phyloP scores from a whole-genome alignment of 1,284 basidiomycete species.

The Anthracocystis walkeri region DNA sequence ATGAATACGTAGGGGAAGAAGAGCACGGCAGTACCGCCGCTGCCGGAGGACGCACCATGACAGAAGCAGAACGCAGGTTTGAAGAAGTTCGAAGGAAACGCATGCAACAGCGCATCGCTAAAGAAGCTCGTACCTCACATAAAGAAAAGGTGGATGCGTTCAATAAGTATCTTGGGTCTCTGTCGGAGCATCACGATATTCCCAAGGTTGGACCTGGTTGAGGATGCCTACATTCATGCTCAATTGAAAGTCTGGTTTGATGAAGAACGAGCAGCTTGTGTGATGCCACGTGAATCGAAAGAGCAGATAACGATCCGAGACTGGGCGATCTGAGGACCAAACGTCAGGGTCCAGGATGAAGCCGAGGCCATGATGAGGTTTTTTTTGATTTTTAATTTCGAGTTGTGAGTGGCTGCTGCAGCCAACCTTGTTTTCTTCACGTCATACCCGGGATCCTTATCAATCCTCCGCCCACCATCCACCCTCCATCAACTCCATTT shows the following conservation, averaged over 20 bases:
- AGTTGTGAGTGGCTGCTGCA: conserved; percentile 1
- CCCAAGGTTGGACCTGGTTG: conserved; percentile 77
- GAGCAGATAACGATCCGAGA: background rate
- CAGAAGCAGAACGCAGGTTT: conserved; percentile 88
- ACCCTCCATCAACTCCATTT: background rate
- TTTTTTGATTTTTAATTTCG: conserved; percentile 6
- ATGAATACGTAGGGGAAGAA: conserved; percentile 54
- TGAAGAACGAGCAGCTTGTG: too few species aligned
- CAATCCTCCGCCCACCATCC: background rate
- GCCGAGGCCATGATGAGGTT: too few species aligned
- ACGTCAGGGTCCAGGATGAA: conserved; percentile 5
- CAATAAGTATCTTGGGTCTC: conserved; percentile 85
- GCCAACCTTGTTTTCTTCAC: background rate
- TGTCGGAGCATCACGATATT: conserved; percentile 93
- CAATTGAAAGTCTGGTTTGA: background rate
- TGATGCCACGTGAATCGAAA: background rate
- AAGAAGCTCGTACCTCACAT: conserved; percentile 86
- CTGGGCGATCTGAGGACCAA: background rate
- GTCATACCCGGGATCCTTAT: background rate
- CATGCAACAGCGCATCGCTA: conserved; percentile 82
- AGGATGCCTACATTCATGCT: background rate
- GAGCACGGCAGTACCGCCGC: conserved; percentile 71
- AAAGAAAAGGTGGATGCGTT: conserved; percentile 90
- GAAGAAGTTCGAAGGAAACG: conserved; percentile 85
- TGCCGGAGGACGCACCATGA: conserved; percentile 75